Percentiles rank a stretch among this genome's conserved stretches.
These are phyloP conservation scores for Trichoderma sp. DNA, from an alignment of 2,329 filamentous ascomycete genomes.

Conservation along the genomic window DNA sequence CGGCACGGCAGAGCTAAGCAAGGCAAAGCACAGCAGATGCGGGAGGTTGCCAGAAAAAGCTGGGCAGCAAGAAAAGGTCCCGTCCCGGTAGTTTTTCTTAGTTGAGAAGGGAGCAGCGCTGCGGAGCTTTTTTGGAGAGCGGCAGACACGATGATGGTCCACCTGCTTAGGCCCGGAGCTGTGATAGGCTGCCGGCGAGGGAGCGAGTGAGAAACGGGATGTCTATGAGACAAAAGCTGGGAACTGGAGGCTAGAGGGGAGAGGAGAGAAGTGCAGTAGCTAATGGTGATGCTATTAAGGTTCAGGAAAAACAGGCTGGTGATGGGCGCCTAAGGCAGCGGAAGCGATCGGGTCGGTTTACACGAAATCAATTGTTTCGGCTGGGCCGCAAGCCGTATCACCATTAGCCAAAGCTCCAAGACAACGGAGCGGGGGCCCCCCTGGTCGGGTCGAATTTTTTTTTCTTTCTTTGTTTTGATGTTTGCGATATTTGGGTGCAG, in stretches of 20 bases:
- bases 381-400: conserved; percentile 19
- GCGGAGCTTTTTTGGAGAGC: conserved; percentile 24
- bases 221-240: neutral
- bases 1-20: conserved; percentile 1
- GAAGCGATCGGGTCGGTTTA: conserved; percentile 7
- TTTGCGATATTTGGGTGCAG: neutral
- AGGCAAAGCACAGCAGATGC: conserved; percentile 1
- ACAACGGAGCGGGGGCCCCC: conserved; percentile 8
- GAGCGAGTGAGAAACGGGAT: conserved; percentile 10
- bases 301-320: neutral
- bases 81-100: conserved; percentile 11
- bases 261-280: neutral
- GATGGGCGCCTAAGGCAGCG: conserved; percentile 3
- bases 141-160: conserved; percentile 11
- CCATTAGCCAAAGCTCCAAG: neutral
- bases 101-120: conserved; percentile 19
- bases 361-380: conserved; percentile 14
- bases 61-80: conserved; percentile 16
- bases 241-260: neutral
- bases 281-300: neutral
- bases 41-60: conserved; percentile 1
- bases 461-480: conserved; percentile 1
- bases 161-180: conserved; percentile 15
- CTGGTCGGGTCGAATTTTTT: conserved; percentile 10
- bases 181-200: conserved; percentile 16